phyloP scores from a whole-genome alignment of 805 yeast species.

The Lipomyces japonicus region DNA sequence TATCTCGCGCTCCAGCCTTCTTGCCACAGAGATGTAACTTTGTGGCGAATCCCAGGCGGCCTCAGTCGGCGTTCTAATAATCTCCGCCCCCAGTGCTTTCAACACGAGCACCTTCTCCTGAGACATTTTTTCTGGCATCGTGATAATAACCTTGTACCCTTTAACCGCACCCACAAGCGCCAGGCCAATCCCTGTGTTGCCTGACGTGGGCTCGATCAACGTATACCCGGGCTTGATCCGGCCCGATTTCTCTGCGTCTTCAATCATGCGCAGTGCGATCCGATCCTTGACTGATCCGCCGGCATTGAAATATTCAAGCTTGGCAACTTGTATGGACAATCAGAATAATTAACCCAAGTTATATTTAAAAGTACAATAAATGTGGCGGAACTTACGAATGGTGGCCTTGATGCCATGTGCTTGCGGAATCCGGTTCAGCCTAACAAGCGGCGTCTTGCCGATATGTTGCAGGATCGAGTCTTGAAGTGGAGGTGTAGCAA shows the following conservation, averaged over 20 bases:
- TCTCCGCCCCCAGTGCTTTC: constrained; percentile 87
- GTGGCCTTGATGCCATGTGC: constrained; percentile 67
- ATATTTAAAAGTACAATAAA: background rate
- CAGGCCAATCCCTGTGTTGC: constrained; percentile 87
- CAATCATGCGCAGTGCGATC: constrained; percentile 81
- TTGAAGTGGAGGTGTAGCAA: constrained; percentile 40
- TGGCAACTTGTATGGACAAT: constrained; percentile 51
- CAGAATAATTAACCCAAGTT: background rate
- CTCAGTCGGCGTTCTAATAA: constrained; percentile 85
- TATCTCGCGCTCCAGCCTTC: constrained; percentile 71
- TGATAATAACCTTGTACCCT: constrained; percentile 82
- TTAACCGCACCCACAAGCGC: constrained; percentile 83
- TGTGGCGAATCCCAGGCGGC: constrained; percentile 94
- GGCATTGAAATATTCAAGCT: constrained; percentile 78
- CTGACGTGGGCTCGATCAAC: constrained; percentile 84
- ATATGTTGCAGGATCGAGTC: constrained; percentile 66
- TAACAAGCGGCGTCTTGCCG: constrained; percentile 80
- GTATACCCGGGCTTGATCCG: constrained; percentile 76
- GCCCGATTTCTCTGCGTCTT: constrained; percentile 76
- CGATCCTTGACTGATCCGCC: constrained; percentile 91
- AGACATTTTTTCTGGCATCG: constrained; percentile 88
- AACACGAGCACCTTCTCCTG: constrained; percentile 84
- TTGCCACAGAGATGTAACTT: constrained; percentile 85
- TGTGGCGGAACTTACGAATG: constrained; percentile 26
- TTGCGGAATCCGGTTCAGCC: constrained; percentile 71